A percentile compares a stretch with the other conserved stretches of the same genome.
These are phyloP conservation scores for Fraxinus quadrangulata DNA, from an alignment of 257 asterid genomes.

Conservation along the genomic window DNA sequence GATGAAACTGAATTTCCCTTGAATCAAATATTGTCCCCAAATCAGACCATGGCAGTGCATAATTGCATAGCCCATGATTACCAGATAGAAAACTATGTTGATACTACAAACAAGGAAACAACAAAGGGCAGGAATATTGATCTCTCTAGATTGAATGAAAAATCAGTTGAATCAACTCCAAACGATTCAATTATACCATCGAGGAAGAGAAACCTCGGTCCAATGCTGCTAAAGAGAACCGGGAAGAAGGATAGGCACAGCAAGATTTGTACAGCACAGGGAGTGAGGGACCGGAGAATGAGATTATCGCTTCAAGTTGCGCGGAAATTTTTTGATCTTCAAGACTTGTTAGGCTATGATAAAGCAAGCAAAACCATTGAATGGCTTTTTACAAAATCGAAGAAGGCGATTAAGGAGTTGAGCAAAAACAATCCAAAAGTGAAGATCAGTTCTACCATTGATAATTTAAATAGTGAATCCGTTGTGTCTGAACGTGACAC, in stretches of 20 bases:
- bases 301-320: constrained; percentile 33
- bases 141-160: constrained; percentile 6
- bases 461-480: not conserved
- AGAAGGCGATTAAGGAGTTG: constrained; percentile 31
- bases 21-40: constrained; percentile 35
- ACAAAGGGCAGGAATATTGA: not conserved
- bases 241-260: constrained; percentile 43
- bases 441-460: constrained; percentile 8
- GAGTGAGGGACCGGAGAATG: constrained; percentile 33
- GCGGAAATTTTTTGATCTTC: constrained; percentile 30
- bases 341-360: constrained; percentile 38
- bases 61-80: not conserved
- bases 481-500: constrained; percentile 17
- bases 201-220: constrained; percentile 24
- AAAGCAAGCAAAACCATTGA: constrained; percentile 35
- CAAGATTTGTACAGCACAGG: constrained; percentile 34
- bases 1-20: constrained; percentile 50
- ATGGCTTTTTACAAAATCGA: constrained; percentile 33
- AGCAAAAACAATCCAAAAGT: constrained; percentile 9
- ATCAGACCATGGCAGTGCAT: not conserved
- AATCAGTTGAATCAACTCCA: not conserved
- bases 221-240: constrained; percentile 34
- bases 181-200: not conserved
- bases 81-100: not conserved
- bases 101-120: constrained; percentile 11